Evolutionary conservation across 305 asterid species (phyloP), one percentile per base, ranked within the genome.

Genomic region (Nicotiana rustica): DNA sequence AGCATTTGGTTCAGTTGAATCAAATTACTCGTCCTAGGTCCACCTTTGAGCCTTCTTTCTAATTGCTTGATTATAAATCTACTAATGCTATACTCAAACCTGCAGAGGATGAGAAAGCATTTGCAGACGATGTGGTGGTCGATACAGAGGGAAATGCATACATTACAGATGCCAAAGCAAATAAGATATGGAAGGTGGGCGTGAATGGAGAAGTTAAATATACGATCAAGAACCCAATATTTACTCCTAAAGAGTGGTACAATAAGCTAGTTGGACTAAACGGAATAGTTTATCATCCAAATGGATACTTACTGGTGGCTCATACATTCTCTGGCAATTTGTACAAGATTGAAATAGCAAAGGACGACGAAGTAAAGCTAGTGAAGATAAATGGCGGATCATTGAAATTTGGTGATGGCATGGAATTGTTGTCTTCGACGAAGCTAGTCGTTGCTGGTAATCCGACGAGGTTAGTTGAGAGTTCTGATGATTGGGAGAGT

Each of bases 271-370:
- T 96, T 12, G 94, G 92, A 7, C 89, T 96, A 76, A 96, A 96
- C 1, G 99, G 99, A 17, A 92, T 96, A 18, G 93, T 92, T 31
- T 85, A 92, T 90, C 99, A 96, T 87, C 99, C 98, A 25, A 91
- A 96, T 41, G 97, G 98, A 1, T 96, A 93, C 91, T 86, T 96
- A 41, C 85, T 96, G 19, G 96, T 87, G 29, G 35, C 84, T 55
- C 99, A 96, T 78, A 93, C 99, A 13, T 59, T 92, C 31, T 81
- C 97, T 1, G 99, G 99, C 10, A 90, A 87, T 25, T 86, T 96
- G 44, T 92, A 87, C 92, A 92, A 96, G 88, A 55, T 96, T 77
- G 89, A 89, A 62, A 70, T 86, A 25, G 86, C 86, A 6, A 85
- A 87, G 56, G 90, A 87, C 1, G 87, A 86, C 13, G 73, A 83